A percentile compares a stretch with the other conserved stretches of the same genome.
Conservation (phyloP, 371 early-diverging fungal species). For the Cokeromyces recurvatus region DNA sequence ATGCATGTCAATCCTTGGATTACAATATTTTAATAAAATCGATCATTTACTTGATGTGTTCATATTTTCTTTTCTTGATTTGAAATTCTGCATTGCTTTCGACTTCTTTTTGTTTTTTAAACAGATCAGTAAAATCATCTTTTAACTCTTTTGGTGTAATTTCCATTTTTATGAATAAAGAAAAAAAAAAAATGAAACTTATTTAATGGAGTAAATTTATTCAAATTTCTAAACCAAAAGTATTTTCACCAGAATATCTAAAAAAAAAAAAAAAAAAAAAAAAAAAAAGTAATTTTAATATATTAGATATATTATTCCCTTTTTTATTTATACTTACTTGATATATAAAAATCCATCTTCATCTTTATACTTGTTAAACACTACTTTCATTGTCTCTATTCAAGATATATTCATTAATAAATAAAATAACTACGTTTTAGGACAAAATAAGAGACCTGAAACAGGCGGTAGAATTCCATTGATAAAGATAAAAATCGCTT, state of each 20-base stretch:
- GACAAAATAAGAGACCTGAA: slow-evolving; percentile 31
- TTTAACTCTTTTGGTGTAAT: not conserved
- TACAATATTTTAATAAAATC: not conserved
- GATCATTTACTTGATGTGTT: slow-evolving; percentile 1
- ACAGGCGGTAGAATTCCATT: slow-evolving; percentile 90
- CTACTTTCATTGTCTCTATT: slow-evolving; percentile 74
- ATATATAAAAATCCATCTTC: slow-evolving; percentile 96
- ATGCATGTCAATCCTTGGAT: not conserved
- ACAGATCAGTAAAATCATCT: slow-evolving; percentile 1
- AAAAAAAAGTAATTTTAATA: too few species aligned
- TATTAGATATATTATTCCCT: too few species aligned
- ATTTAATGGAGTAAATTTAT: not conserved
- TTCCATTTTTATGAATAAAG: not conserved
- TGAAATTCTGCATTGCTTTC: not conserved
- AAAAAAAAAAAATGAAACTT: not conserved
- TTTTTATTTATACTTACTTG: slow-evolving; percentile 48
- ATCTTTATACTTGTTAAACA: slow-evolving; percentile 94
- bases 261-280: not conserved
- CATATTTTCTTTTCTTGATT: slow-evolving; percentile 1
- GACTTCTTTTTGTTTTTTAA: not conserved
- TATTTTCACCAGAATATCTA: slow-evolving; percentile 82
- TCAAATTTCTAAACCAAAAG: slow-evolving; percentile 51
- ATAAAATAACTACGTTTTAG: not conserved
- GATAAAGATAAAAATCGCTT: slow-evolving; percentile 96
- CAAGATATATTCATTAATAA: not conserved